Evolutionary conservation across 2,329 filamentous ascomycete species (phyloP).

Genomic region (Tolypocladium album): DNA sequence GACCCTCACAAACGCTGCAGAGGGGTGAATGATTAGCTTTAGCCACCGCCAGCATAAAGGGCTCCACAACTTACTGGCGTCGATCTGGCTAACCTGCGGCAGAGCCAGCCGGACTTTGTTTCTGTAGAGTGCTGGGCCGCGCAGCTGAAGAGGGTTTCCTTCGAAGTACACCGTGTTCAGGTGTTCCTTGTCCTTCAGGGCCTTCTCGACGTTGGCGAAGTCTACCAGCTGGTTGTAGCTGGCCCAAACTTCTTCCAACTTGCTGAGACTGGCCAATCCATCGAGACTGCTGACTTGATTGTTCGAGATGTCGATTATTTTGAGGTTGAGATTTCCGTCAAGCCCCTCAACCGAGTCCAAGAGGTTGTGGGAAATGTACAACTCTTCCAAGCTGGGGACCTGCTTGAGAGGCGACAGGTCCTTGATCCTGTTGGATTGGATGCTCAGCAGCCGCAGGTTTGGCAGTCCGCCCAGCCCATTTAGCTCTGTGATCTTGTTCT

Average conservation of each 20-base stretch:
- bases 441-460: slow-evolving; percentile 78
- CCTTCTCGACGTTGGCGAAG: slow-evolving; percentile 72
- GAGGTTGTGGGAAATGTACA: slow-evolving; percentile 95
- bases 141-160: slow-evolving; percentile 78
- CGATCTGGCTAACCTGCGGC: slow-evolving; percentile 85
- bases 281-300: slow-evolving; percentile 70
- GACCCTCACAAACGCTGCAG: slow-evolving; percentile 20
- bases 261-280: slow-evolving; percentile 55
- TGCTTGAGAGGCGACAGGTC: slow-evolving; percentile 65
- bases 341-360: slow-evolving; percentile 68
- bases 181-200: slow-evolving; percentile 66
- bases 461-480: slow-evolving; percentile 63
- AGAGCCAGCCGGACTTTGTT: slow-evolving; percentile 87
- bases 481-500: slow-evolving; percentile 89
- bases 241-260: slow-evolving; percentile 89
- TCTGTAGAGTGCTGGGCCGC: slow-evolving; percentile 73
- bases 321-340: slow-evolving; percentile 54
- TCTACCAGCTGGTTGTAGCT: slow-evolving; percentile 75
- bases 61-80: slow-evolving; percentile 71
- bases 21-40: background rate
- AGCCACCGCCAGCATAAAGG: background rate
- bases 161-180: slow-evolving; percentile 93
- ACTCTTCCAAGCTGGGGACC: slow-evolving; percentile 71
- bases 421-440: slow-evolving; percentile 89
- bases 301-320: slow-evolving; percentile 78